phyloP scores from a whole-genome alignment of 495 filamentous ascomycete species.

The Podospora appendiculata region DNA sequence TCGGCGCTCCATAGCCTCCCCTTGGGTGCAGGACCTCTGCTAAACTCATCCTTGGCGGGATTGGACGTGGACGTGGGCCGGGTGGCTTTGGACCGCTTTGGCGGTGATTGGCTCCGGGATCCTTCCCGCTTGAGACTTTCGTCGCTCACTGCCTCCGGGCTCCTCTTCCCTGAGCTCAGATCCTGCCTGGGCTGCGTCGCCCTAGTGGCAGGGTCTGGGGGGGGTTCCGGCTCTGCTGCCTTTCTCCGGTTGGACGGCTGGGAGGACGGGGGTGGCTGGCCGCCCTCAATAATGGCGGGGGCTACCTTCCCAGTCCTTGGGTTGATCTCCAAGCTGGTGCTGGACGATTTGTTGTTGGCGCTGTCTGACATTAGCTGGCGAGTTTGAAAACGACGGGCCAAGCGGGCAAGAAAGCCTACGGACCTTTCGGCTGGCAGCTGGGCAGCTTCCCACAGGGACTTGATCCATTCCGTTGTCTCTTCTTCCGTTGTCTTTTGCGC shows the following conservation, averaged over 20 bases:
- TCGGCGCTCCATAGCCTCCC: conserved; percentile 31
- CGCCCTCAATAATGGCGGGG: not conserved
- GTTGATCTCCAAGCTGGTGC: not conserved
- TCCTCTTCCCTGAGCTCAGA: not conserved
- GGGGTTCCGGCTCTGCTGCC: not conserved
- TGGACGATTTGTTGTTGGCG: not conserved
- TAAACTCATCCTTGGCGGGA: conserved; percentile 13
- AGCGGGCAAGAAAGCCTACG: not conserved
- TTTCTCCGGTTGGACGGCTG: conserved; percentile 4
- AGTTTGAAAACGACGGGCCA: not conserved
- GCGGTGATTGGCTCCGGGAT: conserved; percentile 11
- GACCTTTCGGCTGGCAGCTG: not conserved
- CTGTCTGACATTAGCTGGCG: not conserved
- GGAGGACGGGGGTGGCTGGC: not conserved
- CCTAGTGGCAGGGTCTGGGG: not conserved
- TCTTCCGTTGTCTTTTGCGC: conserved; percentile 3
- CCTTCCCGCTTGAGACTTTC: conserved; percentile 9
- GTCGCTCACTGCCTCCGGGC: conserved; percentile 1
- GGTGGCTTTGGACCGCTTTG: conserved; percentile 12
- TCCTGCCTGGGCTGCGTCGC: not conserved
- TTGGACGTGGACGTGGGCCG: not conserved
- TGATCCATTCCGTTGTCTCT: conserved; percentile 1
- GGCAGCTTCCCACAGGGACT: not conserved
- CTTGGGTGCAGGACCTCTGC: conserved; percentile 17
- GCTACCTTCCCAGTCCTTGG: not conserved